Evolutionary conservation across 108 stramenopile species (phyloP).

Genomic region (Nannochloropsis gaditana): DNA sequence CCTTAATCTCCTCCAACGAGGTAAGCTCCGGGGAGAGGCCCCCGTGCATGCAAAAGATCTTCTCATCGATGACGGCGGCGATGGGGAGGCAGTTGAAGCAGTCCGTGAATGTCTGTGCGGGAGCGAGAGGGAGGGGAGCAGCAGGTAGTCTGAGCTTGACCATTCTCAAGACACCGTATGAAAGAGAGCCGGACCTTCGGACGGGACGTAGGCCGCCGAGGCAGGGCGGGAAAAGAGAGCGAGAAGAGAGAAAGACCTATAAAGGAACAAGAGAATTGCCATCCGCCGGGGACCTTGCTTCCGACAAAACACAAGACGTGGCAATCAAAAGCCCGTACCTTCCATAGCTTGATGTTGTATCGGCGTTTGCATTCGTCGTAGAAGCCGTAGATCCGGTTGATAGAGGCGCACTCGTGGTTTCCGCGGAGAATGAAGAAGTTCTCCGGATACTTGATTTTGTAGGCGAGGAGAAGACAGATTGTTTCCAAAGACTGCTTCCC

Average conservation of each 20-base stretch:
- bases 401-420: slow-evolving; percentile 99
- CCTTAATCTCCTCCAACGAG: slow-evolving; percentile 85
- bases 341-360: slow-evolving; percentile 98
- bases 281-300: too few relatives aligned
- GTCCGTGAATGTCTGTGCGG: slow-evolving; percentile 86
- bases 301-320: not conserved
- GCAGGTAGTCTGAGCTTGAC: too few relatives aligned
- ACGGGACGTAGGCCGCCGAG: too few relatives aligned
- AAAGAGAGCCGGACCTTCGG: too few relatives aligned
- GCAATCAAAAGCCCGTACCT: slow-evolving; percentile 30
- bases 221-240: too few relatives aligned
- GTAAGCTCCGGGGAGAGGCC: slow-evolving; percentile 89
- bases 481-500: slow-evolving; percentile 88
- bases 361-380: slow-evolving; percentile 98
- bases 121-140: not conserved
- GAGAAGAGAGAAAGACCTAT: too few relatives aligned
- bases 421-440: slow-evolving; percentile 98
- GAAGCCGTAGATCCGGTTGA: slow-evolving; percentile 99
- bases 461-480: slow-evolving; percentile 85
- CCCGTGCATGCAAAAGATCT: slow-evolving; percentile 99
- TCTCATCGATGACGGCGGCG: slow-evolving; percentile 98
- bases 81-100: slow-evolving; percentile 99
- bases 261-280: too few relatives aligned
- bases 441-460: slow-evolving; percentile 99
- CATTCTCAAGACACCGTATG: too few relatives aligned